Evolutionary conservation across 805 yeast species (phyloP), one percentile per base, ranked within the genome.

Genomic region (Metschnikowia continentalis): DNA sequence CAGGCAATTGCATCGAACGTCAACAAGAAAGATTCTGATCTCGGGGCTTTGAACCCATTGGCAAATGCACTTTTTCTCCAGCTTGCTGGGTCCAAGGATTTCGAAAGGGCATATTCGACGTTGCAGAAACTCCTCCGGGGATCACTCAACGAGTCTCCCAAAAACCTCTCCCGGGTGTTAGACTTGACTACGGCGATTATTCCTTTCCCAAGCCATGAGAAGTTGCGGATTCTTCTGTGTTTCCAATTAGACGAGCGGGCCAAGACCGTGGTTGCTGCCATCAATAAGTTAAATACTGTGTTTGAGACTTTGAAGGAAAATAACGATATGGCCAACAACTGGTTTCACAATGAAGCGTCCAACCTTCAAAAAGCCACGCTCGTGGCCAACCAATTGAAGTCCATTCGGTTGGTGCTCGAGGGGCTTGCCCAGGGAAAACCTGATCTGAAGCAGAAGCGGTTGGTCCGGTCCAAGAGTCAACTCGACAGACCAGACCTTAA

Each of bases 51-150:
- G 19, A 76, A 84, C 10, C 90, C 90, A 0, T 64, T 84, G 47
- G 81, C 87, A 0, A 78, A 78, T 54, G 75, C 83, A 0, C 66
- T 84, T n/a, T 78, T 74, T 55, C 61, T 79, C 42, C 88, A 83
- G 60, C 68, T 84, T 47, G 74, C 74, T 2, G 76, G 75, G 1
- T 72, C 77, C 37, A 72, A 69, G 35, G 79, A 75, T 47, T 79
- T 78, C 52, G 66, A 70, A 17, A 69, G 68, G 37, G 78, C 82
- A 0, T 77, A 78, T 62, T 52, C 60, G 3, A 69, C 73, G 41
- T 61, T 76, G 45, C 75, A 71, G 47, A 68, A 68, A 26, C 54
- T 76, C 3, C 35, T 44, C 17, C 11, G 32, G 8, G 35, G 42
- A 5, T 20, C 42, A n/a, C 42, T 46, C 8, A 45, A 42, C 20